Evolutionary conservation across 2,329 filamentous ascomycete genomes (phyloP).

Genomic region (Phaeosphaeriaceae sp.): DNA sequence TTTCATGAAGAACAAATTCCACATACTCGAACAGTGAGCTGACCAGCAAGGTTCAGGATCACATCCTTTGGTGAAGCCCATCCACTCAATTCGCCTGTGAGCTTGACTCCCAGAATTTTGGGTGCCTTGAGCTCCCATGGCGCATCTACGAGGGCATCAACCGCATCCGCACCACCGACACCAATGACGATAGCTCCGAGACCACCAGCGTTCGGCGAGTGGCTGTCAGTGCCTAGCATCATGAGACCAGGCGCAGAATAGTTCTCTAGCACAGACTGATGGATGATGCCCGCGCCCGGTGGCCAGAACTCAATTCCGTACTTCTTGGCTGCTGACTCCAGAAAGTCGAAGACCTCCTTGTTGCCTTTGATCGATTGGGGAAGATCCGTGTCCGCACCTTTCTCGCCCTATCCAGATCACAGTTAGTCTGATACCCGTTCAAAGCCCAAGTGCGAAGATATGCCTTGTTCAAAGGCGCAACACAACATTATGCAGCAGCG

Average conservation of each 20-base stretch:
- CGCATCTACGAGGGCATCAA: slow-evolving; percentile 93
- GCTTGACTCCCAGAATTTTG: slow-evolving; percentile 82
- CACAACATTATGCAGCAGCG: no score
- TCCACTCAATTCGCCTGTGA: slow-evolving; percentile 82
- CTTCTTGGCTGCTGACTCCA: slow-evolving; percentile 77
- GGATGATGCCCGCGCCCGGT: slow-evolving; percentile 61
- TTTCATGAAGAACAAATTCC: no score
- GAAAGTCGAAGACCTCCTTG: slow-evolving; percentile 96
- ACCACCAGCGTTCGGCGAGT: slow-evolving; percentile 97
- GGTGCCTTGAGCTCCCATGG: slow-evolving; percentile 98
- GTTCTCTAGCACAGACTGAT: slow-evolving; percentile 97
- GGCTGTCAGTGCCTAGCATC: slow-evolving; percentile 98
- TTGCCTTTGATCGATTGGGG: slow-evolving; percentile 86
- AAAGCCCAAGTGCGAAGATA: no score
- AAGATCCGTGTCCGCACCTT: slow-evolving; percentile 85
- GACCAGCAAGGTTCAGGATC: slow-evolving; percentile 86
- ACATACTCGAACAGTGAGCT: slow-evolving; percentile 78
- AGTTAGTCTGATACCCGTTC: neutral
- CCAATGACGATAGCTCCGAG: slow-evolving; percentile 93
- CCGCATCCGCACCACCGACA: slow-evolving; percentile 95
- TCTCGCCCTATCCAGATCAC: slow-evolving; percentile 66
- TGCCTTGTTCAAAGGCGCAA: no score
- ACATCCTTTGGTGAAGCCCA: slow-evolving; percentile 97
- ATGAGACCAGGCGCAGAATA: slow-evolving; percentile 96
- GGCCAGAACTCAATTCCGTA: slow-evolving; percentile 57